phyloP scores from a whole-genome alignment of 176 grass and related monocot species.

The Carex parvula region DNA sequence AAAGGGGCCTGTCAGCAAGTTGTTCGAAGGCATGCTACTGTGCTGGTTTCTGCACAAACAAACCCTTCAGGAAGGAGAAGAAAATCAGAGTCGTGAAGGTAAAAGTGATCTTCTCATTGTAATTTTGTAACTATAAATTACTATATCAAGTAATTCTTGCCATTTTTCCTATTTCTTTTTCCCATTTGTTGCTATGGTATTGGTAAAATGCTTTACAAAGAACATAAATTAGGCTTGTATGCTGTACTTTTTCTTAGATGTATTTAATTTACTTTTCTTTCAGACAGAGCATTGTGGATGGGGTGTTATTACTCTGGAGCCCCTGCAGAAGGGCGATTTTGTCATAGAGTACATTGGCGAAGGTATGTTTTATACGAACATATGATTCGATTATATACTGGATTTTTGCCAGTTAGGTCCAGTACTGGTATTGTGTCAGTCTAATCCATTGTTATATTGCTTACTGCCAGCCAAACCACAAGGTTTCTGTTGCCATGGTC shows the following conservation, averaged over 20 bases:
- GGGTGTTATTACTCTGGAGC: slow-evolving; percentile 83
- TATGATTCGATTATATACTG: neutral
- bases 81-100: slow-evolving; percentile 99
- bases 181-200: slow-evolving; percentile 14
- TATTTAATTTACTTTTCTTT: slow-evolving; percentile 23
- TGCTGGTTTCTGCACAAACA: slow-evolving; percentile 86
- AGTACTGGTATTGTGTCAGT: neutral
- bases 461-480: neutral
- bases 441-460: neutral
- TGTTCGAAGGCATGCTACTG: slow-evolving; percentile 91
- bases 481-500: neutral
- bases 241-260: neutral
- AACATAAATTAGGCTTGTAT: neutral
- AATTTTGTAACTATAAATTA: slow-evolving; percentile 1
- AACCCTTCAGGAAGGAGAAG: slow-evolving; percentile 90
- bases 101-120: slow-evolving; percentile 23
- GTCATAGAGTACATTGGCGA: slow-evolving; percentile 98
- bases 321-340: slow-evolving; percentile 86
- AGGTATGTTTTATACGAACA: slow-evolving; percentile 42
- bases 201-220: neutral
- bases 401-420: neutral
- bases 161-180: slow-evolving; percentile 1
- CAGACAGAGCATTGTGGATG: slow-evolving; percentile 92
- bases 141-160: neutral
- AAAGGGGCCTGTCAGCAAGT: slow-evolving; percentile 80